These are phyloP conservation scores for Aegle marmelos DNA, from an alignment of 345 rosid genomes.

Conservation along the genomic window DNA sequence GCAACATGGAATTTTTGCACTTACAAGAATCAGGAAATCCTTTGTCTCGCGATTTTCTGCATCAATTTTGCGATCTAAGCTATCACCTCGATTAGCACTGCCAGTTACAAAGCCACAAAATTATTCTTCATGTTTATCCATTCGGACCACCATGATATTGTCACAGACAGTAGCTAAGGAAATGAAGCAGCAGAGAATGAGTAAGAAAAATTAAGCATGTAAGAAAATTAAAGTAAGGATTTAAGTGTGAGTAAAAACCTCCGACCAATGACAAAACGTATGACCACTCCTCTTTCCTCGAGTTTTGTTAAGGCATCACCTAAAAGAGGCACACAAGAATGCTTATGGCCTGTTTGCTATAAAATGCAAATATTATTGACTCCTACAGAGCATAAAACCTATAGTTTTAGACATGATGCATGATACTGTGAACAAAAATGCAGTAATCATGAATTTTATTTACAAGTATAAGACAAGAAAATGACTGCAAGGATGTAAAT, in stretches of 20 bases:
- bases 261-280: conserved; percentile 94
- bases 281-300: conserved; percentile 84
- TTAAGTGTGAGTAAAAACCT: conserved; percentile 50
- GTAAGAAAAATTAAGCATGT: not conserved
- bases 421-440: not conserved
- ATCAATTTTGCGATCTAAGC: conserved; percentile 83
- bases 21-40: conserved; percentile 89
- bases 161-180: conserved; percentile 1
- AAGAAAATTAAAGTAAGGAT: conserved; percentile 9
- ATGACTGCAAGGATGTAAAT: not conserved
- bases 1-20: conserved; percentile 27
- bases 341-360: not conserved
- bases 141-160: conserved; percentile 1
- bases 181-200: conserved; percentile 1
- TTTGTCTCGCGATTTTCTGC: conserved; percentile 62
- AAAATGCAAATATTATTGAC: not conserved
- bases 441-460: not conserved
- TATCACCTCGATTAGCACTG: conserved; percentile 96
- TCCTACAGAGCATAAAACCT: not conserved
- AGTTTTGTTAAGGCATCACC: conserved; percentile 81
- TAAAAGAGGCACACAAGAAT: conserved; percentile 23
- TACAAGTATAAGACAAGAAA: not conserved
- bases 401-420: not conserved
- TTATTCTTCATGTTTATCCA: conserved; percentile 3
- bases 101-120: conserved; percentile 27